Percentiles rank a stretch among this genome's conserved stretches.
These are phyloP conservation scores for Leptographium procerum DNA, from an alignment of 2,329 filamentous ascomycete genomes.

Conservation along the genomic window DNA sequence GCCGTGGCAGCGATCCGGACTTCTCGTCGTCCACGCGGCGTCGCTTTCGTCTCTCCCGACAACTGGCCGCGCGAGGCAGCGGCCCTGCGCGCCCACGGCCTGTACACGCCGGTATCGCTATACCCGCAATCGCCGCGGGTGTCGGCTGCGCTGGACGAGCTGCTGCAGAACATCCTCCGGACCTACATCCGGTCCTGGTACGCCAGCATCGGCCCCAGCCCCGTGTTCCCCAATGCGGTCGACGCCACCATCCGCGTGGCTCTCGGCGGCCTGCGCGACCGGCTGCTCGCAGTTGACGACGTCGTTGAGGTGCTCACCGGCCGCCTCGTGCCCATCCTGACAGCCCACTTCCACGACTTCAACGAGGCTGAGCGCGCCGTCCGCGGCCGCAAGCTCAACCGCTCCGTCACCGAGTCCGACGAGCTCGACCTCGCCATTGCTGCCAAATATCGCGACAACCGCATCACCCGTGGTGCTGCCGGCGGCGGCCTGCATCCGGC, in stretches of 20 bases:
- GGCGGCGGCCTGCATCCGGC: slow-evolving; percentile 82
- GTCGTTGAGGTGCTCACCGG: slow-evolving; percentile 74
- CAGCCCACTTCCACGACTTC: slow-evolving; percentile 79
- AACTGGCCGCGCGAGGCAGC: slow-evolving; percentile 62
- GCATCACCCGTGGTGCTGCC: slow-evolving; percentile 29
- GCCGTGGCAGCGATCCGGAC: neutral
- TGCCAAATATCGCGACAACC: slow-evolving; percentile 67
- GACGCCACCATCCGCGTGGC: slow-evolving; percentile 68
- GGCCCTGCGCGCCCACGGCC: slow-evolving; percentile 51
- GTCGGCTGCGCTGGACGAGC: slow-evolving; percentile 66
- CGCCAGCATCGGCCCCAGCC: slow-evolving; percentile 67
- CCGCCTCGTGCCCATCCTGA: slow-evolving; percentile 77
- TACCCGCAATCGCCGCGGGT: slow-evolving; percentile 67
- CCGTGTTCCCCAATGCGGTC: slow-evolving; percentile 72
- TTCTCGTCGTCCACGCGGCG: neutral
- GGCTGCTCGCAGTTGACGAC: slow-evolving; percentile 70
- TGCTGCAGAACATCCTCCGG: slow-evolving; percentile 64
- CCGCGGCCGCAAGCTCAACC: slow-evolving; percentile 75
- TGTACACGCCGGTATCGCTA: slow-evolving; percentile 58
- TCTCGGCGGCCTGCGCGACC: slow-evolving; percentile 58
- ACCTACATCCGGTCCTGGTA: slow-evolving; percentile 92
- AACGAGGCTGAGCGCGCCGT: slow-evolving; percentile 81
- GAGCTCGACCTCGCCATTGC: slow-evolving; percentile 93
- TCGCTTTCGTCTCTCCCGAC: slow-evolving; percentile 46
- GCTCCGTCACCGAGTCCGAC: slow-evolving; percentile 88